Base-by-base conservation (phyloP, 202 grass and related monocot genomes). In the Schoenoplectus triqueter region DNA sequence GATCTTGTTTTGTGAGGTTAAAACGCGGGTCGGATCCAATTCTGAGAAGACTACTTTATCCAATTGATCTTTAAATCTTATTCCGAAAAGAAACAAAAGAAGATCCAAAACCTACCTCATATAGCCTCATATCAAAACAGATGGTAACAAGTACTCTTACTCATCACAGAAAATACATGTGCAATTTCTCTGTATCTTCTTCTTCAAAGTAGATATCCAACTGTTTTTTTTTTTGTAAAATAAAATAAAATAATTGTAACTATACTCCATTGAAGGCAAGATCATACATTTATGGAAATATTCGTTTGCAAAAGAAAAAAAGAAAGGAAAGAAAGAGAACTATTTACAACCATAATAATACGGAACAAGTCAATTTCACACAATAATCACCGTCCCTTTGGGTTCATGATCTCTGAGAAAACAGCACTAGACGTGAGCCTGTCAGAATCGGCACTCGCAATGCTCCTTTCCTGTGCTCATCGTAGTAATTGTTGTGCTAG, bases 401-500 rank as follows among this genome's bases (percentile, higher is more conserved):
- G 89, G 48, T 92, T 85, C 87, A 92, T 88, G 48, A 97, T 88
- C 85, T 97, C 90, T 0, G 92, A 97, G 88, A 94, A 97, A 39
- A 97, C 67, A 2, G 42, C 88, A 60, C 88, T 88, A 2, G 94
- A 87, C 5, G 90, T 97, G 51, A 89, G 72, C 39, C 85, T 85
- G 4, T 89, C 88, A 0, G 91, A 94, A 13, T 85, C 85, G 14
- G n/a, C 81, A 11, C 89, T 92, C 6, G 73, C 63, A 59, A 93
- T 56, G 83, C 91, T 97, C 64, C 21, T 85, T 15, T 46, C 66
- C 73, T 2, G 88, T 86, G 85, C 89, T 93, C 7, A 75, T 52
- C 0, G 76, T 80, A 55, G 69, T 85, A 19, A 85, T 47, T 7
- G 89, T 93, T 5, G 88, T 82, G 0, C 42, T 87, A 59, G 82